Conservation (phyloP, 345 rosid genomes). For the Atalantia buxifolia region DNA sequence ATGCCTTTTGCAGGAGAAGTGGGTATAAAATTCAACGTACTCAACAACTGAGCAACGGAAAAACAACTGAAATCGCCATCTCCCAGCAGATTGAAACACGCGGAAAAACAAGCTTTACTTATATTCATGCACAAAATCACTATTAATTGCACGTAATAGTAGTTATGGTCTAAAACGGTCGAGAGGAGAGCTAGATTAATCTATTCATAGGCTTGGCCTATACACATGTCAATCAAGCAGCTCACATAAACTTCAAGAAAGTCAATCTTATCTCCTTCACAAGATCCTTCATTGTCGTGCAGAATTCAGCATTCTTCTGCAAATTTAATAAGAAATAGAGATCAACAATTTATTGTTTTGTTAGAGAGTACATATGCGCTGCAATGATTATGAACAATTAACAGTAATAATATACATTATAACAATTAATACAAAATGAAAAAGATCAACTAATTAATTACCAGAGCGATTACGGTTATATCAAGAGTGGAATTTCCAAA, state of each 20-base stretch:
- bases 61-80: background rate
- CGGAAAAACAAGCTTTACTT: background rate
- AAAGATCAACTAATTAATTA: slow-evolving; percentile 14
- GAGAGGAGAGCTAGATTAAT: background rate
- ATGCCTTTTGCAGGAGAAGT: background rate
- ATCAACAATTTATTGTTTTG: no score
- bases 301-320: slow-evolving; percentile 46
- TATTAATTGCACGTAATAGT: background rate
- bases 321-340: background rate
- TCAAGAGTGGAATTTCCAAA: slow-evolving; percentile 68
- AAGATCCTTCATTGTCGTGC: slow-evolving; percentile 37
- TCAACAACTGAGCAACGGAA: background rate
- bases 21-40: background rate
- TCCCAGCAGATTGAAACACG: background rate
- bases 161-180: background rate
- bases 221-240: no score
- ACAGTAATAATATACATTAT: no score
- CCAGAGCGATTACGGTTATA: slow-evolving; percentile 60
- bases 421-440: no score
- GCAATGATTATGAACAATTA: no score
- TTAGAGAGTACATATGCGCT: no score
- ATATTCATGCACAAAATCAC: no score
- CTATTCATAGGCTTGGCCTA: background rate
- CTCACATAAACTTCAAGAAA: slow-evolving; percentile 26
- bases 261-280: slow-evolving; percentile 39